These are phyloP conservation scores for Adenanthera pavonina DNA, from an alignment of 306 rosid species.

Conservation along the genomic window DNA sequence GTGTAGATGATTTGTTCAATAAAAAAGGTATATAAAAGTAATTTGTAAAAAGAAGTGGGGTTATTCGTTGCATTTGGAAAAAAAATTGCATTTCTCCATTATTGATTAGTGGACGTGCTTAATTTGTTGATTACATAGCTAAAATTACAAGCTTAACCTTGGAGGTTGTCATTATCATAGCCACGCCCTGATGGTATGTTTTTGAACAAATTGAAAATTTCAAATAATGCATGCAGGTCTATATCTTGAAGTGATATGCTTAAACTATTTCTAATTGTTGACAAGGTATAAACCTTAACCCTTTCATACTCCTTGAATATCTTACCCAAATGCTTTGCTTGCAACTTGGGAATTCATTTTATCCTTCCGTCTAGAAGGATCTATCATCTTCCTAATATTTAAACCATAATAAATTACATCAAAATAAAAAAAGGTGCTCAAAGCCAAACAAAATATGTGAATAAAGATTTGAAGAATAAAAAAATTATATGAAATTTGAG, in stretches of 20 bases:
- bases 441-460: too few species aligned
- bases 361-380: too few species aligned
- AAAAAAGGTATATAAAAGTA: not conserved
- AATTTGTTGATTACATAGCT: not conserved
- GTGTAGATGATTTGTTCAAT: too few species aligned
- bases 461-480: too few species aligned
- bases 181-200: not conserved
- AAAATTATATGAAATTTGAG: too few species aligned
- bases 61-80: not conserved
- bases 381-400: too few species aligned
- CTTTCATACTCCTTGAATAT: not conserved
- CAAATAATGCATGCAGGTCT: too few species aligned
- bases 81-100: not conserved
- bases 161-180: not conserved
- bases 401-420: too few species aligned
- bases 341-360: too few species aligned
- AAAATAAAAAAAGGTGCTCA: too few species aligned
- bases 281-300: not conserved
- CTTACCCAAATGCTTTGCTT: too few species aligned
- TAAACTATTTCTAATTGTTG: not conserved
- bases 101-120: not conserved
- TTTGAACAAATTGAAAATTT: not conserved
- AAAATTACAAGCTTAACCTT: not conserved
- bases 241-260: not conserved
- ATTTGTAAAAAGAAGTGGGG: not conserved